Evolutionary conservation across 2,329 filamentous ascomycete species (phyloP).

Genomic region (Trichoderma cornu-damae): DNA sequence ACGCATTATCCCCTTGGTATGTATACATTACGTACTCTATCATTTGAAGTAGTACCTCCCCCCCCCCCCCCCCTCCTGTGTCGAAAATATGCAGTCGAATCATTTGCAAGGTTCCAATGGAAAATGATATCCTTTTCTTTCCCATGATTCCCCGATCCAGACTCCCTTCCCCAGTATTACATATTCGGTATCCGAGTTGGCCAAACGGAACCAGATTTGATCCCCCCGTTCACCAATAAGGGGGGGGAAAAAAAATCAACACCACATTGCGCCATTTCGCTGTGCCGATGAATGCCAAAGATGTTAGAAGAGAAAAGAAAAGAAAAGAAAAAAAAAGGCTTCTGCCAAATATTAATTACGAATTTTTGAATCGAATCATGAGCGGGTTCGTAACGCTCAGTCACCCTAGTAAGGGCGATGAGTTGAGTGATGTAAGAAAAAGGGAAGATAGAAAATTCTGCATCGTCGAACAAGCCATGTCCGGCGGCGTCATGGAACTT

Average conservation of each 20-base stretch:
- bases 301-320: conserved; percentile 31
- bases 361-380: conserved; percentile 27
- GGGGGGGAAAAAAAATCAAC: conserved; percentile 23
- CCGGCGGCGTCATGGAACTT: conserved; percentile 20
- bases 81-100: conserved; percentile 30
- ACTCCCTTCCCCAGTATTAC: conserved; percentile 26
- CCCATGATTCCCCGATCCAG: conserved; percentile 14
- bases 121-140: conserved; percentile 15
- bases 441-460: neutral
- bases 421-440: conserved; percentile 1
- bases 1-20: conserved; percentile 35
- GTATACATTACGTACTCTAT: conserved; percentile 41
- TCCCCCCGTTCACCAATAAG: conserved; percentile 23
- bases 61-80: no score
- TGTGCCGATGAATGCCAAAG: conserved; percentile 40
- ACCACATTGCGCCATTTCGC: conserved; percentile 36
- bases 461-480: neutral
- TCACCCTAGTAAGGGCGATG: conserved; percentile 9
- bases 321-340: conserved; percentile 27
- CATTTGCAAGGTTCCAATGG: conserved; percentile 19
- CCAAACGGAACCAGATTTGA: conserved; percentile 28
- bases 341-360: conserved; percentile 31
- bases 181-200: conserved; percentile 26
- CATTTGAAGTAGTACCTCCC: conserved; percentile 26
- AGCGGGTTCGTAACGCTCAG: conserved; percentile 22